These are phyloP conservation scores for Agaricales sp. DNA, from an alignment of 1,284 basidiomycete species.

Conservation along the genomic window DNA sequence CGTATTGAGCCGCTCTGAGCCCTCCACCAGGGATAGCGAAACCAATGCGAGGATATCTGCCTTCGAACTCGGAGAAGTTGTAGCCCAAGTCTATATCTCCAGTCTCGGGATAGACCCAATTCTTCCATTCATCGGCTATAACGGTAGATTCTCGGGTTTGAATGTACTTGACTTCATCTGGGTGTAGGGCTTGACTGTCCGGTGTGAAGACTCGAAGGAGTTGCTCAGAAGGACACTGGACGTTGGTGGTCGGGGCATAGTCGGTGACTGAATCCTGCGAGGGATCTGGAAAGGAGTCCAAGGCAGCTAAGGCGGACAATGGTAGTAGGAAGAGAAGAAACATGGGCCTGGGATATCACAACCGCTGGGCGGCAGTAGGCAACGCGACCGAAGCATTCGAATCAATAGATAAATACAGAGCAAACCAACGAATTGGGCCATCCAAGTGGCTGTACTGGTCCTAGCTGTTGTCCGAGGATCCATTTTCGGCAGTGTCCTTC, in stretches of 20 bases:
- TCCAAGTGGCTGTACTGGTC: too few species aligned
- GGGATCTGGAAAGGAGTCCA: not conserved
- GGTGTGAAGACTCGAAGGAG: slow-evolving; percentile 45
- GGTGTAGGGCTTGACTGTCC: slow-evolving; percentile 38
- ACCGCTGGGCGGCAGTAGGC: too few species aligned
- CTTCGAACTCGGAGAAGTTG: slow-evolving; percentile 28
- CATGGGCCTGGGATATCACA: too few species aligned
- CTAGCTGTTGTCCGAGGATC: too few species aligned
- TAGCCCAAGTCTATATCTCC: slow-evolving; percentile 33
- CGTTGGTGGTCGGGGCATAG: slow-evolving; percentile 40
- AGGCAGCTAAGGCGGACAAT: not conserved
- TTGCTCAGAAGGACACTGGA: slow-evolving; percentile 38
- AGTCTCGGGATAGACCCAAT: slow-evolving; percentile 47
- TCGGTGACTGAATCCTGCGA: slow-evolving; percentile 23
- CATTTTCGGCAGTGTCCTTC: too few species aligned
- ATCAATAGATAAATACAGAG: too few species aligned
- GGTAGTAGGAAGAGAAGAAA: slow-evolving; percentile 6
- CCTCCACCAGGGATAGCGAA: slow-evolving; percentile 53
- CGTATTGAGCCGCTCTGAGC: slow-evolving; percentile 48
- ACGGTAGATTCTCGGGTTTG: slow-evolving; percentile 26
- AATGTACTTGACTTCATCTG: slow-evolving; percentile 38
- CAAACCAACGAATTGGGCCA: too few species aligned
- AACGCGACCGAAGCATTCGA: too few species aligned
- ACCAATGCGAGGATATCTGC: slow-evolving; percentile 38
- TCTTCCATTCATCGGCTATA: slow-evolving; percentile 40